Conservation (phyloP, 768 basidiomycete species). For the Amanita subjunquillea region DNA sequence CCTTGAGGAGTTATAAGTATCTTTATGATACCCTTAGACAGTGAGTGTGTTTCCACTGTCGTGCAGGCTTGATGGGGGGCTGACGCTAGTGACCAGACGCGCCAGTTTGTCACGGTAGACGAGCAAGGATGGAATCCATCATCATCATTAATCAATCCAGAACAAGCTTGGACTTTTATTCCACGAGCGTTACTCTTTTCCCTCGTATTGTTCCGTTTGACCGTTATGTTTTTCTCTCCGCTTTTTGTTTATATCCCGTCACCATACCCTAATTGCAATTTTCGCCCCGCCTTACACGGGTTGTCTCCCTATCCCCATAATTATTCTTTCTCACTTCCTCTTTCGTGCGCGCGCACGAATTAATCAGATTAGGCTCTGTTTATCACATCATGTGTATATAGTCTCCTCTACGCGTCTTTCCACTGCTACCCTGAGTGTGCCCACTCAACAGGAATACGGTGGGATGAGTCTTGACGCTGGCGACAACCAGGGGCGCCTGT, state of each 20-base stretch:
- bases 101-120: slow-evolving; percentile 32
- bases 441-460: no score
- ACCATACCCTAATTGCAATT: slow-evolving; percentile 5
- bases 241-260: slow-evolving; percentile 13
- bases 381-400: no score
- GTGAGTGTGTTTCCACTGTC: slow-evolving; percentile 35
- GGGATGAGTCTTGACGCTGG: no score
- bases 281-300: background rate
- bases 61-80: background rate
- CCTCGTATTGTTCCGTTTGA: slow-evolving; percentile 1
- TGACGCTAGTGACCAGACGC: slow-evolving; percentile 20
- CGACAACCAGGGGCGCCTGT: no score
- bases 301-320: no score
- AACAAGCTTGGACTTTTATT: background rate
- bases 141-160: background rate
- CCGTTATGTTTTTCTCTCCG: slow-evolving; percentile 6
- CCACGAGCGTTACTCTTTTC: background rate
- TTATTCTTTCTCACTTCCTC: no score
- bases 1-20: slow-evolving; percentile 87
- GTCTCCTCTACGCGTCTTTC: no score
- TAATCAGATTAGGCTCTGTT: no score
- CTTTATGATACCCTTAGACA: slow-evolving; percentile 81
- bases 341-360: no score
- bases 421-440: no score
- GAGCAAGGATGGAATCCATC: background rate